phyloP scores from a whole-genome alignment of 495 filamentous ascomycete species.

The Neohortaea acidophila region DNA sequence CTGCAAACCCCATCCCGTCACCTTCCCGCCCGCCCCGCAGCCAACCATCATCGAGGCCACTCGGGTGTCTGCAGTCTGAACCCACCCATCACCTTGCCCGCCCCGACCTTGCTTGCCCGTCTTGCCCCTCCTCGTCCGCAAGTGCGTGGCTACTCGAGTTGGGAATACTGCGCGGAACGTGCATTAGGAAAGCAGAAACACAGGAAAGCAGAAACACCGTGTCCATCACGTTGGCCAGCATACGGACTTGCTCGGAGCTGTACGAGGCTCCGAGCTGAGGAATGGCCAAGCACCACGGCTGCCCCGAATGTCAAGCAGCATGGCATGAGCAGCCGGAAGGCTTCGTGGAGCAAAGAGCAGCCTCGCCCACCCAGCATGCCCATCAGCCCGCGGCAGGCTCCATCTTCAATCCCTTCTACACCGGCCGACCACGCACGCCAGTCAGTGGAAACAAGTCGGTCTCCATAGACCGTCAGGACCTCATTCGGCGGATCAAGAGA shows the following conservation, averaged over 20 bases:
- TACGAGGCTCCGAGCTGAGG: slow-evolving; percentile 1
- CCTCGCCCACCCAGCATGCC: not conserved
- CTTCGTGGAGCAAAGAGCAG: slow-evolving; percentile 1
- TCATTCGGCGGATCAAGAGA: slow-evolving; percentile 75
- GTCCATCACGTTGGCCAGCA: not conserved
- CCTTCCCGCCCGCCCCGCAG: too few species aligned
- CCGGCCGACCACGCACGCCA: slow-evolving; percentile 11
- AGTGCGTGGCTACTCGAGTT: too few species aligned
- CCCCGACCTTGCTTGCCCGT: too few species aligned
- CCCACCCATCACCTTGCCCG: too few species aligned
- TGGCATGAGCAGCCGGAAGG: slow-evolving; percentile 1
- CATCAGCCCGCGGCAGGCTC: not conserved
- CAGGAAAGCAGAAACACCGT: too few species aligned
- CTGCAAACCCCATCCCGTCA: too few species aligned
- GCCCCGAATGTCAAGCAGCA: not conserved
- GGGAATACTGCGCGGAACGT: too few species aligned
- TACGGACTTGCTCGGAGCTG: not conserved
- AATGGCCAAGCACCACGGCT: slow-evolving; percentile 10
- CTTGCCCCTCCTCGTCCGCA: too few species aligned
- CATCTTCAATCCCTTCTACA: slow-evolving; percentile 17
- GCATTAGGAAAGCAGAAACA: too few species aligned
- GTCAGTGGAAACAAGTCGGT: slow-evolving; percentile 10
- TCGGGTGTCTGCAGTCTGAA: too few species aligned
- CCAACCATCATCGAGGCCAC: too few species aligned
- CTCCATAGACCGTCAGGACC: slow-evolving; percentile 41